These are phyloP conservation scores for Mucor plumbeus DNA, from an alignment of 371 early-diverging fungal genomes.

Conservation along the genomic window DNA sequence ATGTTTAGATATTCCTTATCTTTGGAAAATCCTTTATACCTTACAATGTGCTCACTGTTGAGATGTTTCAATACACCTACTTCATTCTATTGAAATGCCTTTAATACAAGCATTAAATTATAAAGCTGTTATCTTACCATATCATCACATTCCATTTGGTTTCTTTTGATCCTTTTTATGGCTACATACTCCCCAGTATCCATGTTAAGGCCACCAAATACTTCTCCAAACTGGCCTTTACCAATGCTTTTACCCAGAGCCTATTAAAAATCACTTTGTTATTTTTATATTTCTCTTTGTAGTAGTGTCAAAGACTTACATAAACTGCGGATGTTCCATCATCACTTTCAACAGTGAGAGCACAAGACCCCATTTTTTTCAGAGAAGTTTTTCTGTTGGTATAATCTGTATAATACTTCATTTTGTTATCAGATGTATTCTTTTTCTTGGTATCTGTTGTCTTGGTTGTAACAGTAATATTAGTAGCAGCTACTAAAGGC, in stretches of 20 bases:
- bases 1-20: conserved; percentile 80
- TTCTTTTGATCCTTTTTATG: conserved; percentile 81
- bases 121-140: conserved; percentile 46
- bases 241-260: conserved; percentile 92
- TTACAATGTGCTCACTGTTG: conserved; percentile 86
- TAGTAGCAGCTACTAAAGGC: conserved; percentile 11
- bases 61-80: conserved; percentile 76
- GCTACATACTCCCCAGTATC: conserved; percentile 89
- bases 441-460: background rate
- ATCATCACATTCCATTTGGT: conserved; percentile 61
- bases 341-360: conserved; percentile 22
- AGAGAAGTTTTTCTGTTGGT: conserved; percentile 28
- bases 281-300: background rate
- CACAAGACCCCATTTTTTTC: conserved; percentile 33
- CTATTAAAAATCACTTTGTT: conserved; percentile 21
- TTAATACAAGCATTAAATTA: background rate
- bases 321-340: conserved; percentile 26
- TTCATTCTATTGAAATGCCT: conserved; percentile 53
- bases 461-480: background rate
- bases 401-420: conserved; percentile 12
- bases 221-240: conserved; percentile 90
- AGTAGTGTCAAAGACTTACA: conserved; percentile 19
- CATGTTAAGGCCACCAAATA: conserved; percentile 82
- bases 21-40: conserved; percentile 85
- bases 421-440: conserved; percentile 2